A percentile compares a stretch with the other conserved stretches of the same genome.
Conservation (phyloP, 2,329 filamentous ascomycete genomes). For the Claviceps purpurea region DNA sequence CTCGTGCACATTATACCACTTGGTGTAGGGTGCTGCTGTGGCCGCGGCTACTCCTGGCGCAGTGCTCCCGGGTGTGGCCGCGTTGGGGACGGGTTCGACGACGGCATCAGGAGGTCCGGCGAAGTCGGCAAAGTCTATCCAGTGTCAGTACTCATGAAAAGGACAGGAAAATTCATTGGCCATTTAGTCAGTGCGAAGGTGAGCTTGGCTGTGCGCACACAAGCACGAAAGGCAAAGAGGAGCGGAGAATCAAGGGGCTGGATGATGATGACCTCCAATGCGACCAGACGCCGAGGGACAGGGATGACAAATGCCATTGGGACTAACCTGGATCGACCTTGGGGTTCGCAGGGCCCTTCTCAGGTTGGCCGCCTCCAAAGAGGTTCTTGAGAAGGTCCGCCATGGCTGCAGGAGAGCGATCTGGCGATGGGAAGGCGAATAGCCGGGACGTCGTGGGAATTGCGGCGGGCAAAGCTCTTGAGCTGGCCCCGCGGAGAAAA, state of each 20-base stretch:
- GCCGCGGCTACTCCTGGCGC: constrained; percentile 34
- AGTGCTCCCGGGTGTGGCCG: constrained; percentile 31
- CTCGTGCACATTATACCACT: constrained; percentile 96
- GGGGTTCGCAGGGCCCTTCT: constrained; percentile 26
- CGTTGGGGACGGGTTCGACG: constrained; percentile 33
- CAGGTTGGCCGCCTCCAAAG: constrained; percentile 52
- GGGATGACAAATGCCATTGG: background rate
- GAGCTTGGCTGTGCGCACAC: background rate
- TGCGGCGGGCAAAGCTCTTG: constrained; percentile 4
- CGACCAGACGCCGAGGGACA: background rate
- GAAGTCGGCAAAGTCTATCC: constrained; percentile 84
- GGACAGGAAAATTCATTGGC: too few relatives aligned
- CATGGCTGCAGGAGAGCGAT: constrained; percentile 27
- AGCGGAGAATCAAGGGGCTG: background rate
- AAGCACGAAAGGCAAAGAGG: background rate
- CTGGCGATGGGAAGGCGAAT: constrained; percentile 3
- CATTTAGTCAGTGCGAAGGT: too few relatives aligned
- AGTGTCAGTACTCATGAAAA: background rate
- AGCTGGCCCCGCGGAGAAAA: background rate
- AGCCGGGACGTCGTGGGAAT: constrained; percentile 5
- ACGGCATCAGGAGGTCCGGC: constrained; percentile 60
- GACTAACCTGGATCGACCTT: constrained; percentile 51
- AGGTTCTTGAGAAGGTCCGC: constrained; percentile 52
- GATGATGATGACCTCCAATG: background rate
- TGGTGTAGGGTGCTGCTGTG: constrained; percentile 58